Evolutionary conservation across 768 basidiomycete species (phyloP), one percentile per base, ranked within the genome.

Genomic region (Psilocybe tampanensis): DNA sequence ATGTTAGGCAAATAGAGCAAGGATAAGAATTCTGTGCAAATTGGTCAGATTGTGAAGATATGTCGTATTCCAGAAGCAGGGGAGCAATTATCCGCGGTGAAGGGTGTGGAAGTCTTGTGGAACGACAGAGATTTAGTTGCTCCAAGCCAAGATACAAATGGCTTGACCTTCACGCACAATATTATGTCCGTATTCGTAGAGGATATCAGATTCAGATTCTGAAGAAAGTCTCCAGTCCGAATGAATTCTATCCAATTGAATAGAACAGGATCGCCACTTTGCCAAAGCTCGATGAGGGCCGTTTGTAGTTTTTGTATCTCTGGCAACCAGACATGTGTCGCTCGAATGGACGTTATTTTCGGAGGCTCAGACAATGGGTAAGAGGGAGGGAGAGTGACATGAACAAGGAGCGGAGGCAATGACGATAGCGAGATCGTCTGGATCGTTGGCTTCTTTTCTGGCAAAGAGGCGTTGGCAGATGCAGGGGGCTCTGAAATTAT

Each of bases 1-100:
- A 80, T 33, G 81, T 80, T 3, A 95, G 72, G 69, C 94, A 96
- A 48, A 96, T 85, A 22, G 86, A 77, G 66, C 94, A 96, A 23
- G 76, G 70, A 70, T 90, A 90, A 0, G 88, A 84, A 15, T 77
- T 80, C 52, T 78, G 74, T 8, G 85, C 80, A 64, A 95, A 96
- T 54, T 76, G 72, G 12, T 74, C 71, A 22, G 75, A 76, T 64
- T 76, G 76, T 12, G 76, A 74, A 0, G 72, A 76, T 36, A 71
- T 65, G 47, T 90, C 82, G 66, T 84, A 77, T 3, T 76, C 72
- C 17, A 69, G 66, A 36, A 92, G 76, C 9, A 82, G 52, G 12
- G 79, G 68, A 4, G 76, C 68, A 5, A 92, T 74, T 7, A 82
- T 62, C 2, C 71, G 76, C 11, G 89, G 89, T 8, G 82, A 78